Evolutionary conservation across 75 land plant species (phyloP), one percentile per base, ranked within the genome.

Genomic region (Picea sitchensis): DNA sequence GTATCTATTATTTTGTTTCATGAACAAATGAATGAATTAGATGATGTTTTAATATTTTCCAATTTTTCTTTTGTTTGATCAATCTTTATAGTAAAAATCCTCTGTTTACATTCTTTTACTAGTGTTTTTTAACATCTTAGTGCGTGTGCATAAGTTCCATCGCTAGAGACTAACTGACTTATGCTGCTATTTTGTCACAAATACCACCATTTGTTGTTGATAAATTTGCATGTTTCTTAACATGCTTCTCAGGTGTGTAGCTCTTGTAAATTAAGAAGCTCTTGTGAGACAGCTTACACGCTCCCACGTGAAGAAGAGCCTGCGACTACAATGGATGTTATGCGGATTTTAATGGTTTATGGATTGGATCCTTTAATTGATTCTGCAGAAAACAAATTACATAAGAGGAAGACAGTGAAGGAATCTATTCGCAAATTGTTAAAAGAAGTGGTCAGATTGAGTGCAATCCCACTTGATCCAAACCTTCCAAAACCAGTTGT

Each of bases 401-500:
- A 84, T 79, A 84, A 86, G 75, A 80, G 56, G 65, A 91, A 88
- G 72, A 75, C 87, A 56, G 86, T 91, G 44, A 90, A 91, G 75
- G 69, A 89, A 80, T 79, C 87, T 44, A 69, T 86, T 20, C 86
- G 91, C 26, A 91, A 87, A 31, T 82, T 95, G 84, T 79, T 95
- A 61, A 81, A 88, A 83, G 90, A 95, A 84, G 79, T 92, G 68
- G 90, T 91, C 57, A 92, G 78, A 80, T 68, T 92, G 36, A 88
- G 93, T 84, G 87, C 87, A 65, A 85, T 85, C 61, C 98, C 98
- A 57, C 90, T 88, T 68, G 95, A 95, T 82, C 98, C 98, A 65
- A 86, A 84, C 67, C 86, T 95, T 69, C 91, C 90, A 5, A 91
- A 88, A 72, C 93, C 95, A 3, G 68, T 87, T 31, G 71, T 90